Evolutionary conservation across 768 basidiomycete genomes (phyloP).

Genomic region (Termitomyces sp.): DNA sequence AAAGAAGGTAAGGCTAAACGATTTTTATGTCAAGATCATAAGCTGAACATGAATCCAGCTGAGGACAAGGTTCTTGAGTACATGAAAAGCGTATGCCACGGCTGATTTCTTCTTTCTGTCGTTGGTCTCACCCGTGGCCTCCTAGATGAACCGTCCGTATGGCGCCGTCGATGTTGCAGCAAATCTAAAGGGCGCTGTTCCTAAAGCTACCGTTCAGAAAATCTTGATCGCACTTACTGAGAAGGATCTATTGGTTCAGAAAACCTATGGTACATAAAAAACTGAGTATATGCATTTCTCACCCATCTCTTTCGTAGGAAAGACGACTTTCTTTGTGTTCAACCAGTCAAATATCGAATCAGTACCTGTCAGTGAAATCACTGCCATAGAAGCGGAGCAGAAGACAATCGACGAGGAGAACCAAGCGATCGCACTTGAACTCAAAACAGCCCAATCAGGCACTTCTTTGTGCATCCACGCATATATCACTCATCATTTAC

Average conservation of each 20-base stretch:
- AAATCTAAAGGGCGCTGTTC: constrained; percentile 85
- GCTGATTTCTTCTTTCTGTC: background rate
- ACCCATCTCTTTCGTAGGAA: constrained; percentile 41
- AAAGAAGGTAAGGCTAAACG: constrained; percentile 48
- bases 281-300: constrained; percentile 9
- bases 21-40: background rate
- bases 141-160: constrained; percentile 88
- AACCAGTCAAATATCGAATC: constrained; percentile 72
- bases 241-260: constrained; percentile 75
- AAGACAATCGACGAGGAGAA: constrained; percentile 55
- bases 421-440: constrained; percentile 41
- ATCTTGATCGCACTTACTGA: constrained; percentile 80
- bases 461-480: constrained; percentile 1
- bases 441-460: constrained; percentile 47
- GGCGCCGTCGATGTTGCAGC: constrained; percentile 90
- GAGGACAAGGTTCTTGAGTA: constrained; percentile 77
- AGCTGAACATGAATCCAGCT: constrained; percentile 32
- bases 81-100: constrained; percentile 56
- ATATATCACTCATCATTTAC: constrained; percentile 12
- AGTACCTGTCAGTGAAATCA: constrained; percentile 56
- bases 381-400: constrained; percentile 54
- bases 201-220: constrained; percentile 82
- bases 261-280: constrained; percentile 61
- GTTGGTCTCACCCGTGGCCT: constrained; percentile 2
- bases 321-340: constrained; percentile 82